Evolutionary conservation across 163 green algal genomes (phyloP).

Genomic region (Dunaliella salina): DNA sequence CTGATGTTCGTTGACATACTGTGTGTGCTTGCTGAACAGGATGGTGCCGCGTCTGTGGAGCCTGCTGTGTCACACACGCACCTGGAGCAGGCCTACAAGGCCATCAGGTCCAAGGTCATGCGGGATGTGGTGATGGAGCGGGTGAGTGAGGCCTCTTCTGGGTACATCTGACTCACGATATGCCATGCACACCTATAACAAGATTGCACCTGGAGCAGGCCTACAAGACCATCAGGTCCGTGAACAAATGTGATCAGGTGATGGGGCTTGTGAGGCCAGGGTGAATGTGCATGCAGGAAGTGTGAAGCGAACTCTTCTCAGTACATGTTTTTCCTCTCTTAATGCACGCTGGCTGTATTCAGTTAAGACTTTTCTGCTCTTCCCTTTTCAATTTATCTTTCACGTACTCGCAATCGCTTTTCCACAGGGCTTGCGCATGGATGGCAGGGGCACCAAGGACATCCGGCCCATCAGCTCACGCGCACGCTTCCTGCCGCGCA

Average conservation of each 20-base stretch:
- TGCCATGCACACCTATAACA: background rate
- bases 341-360: too few species aligned
- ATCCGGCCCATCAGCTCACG: constrained; percentile 78
- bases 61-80: background rate
- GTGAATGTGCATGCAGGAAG: too few species aligned
- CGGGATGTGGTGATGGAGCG: constrained; percentile 1
- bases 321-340: too few species aligned
- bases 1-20: too few species aligned
- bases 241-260: background rate
- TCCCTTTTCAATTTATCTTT: too few species aligned
- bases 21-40: too few species aligned
- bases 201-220: background rate
- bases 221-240: constrained; percentile 1
- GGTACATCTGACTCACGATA: too few species aligned
- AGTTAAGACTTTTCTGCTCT: too few species aligned
- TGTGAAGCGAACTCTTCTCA: too few species aligned
- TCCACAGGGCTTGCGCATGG: constrained; percentile 49
- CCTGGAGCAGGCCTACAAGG: constrained; percentile 8
- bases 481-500: constrained; percentile 37
- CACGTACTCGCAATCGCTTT: too few species aligned
- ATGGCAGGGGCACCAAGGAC: constrained; percentile 70
- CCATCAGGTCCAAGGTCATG: constrained; percentile 3
- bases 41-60: too few species aligned
- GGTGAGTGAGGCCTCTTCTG: background rate
- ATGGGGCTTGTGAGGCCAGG: background rate